phyloP scores from a whole-genome alignment of 345 rosid genomes.

The Aquilaria sinensis region DNA sequence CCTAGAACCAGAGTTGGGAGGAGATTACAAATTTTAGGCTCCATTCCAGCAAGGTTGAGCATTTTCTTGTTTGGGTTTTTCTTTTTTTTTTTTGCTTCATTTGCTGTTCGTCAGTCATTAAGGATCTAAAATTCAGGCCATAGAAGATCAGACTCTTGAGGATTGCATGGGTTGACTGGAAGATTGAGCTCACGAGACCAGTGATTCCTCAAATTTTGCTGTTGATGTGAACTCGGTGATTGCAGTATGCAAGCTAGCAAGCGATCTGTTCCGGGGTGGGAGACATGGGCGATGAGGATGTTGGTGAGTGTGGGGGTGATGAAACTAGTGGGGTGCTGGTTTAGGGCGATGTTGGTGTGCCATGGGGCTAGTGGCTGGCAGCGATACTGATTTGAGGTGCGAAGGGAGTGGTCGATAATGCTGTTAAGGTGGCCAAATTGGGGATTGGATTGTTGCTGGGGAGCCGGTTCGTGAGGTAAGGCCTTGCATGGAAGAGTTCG shows the following conservation, averaged over 20 bases:
- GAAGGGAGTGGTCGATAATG: constrained; percentile 66
- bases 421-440: constrained; percentile 60
- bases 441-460: constrained; percentile 69
- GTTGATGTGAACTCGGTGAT: constrained; percentile 76
- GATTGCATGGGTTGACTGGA: constrained; percentile 86
- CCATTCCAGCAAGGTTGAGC: constrained; percentile 63
- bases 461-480: constrained; percentile 57
- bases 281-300: constrained; percentile 78
- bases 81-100: constrained; percentile 45
- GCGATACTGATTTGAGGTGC: constrained; percentile 77
- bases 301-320: constrained; percentile 36
- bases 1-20: constrained; percentile 14
- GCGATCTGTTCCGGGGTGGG: constrained; percentile 65
- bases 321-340: no score
- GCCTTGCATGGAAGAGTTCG: no score
- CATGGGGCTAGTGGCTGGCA: constrained; percentile 89
- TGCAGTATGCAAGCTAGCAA: constrained; percentile 74
- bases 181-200: constrained; percentile 61
- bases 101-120: constrained; percentile 50
- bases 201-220: constrained; percentile 87
- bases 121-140: constrained; percentile 59
- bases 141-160: constrained; percentile 41
- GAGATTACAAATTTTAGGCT: constrained; percentile 44
- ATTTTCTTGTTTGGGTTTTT: constrained; percentile 49
- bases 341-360: constrained; percentile 83